Percentiles rank a stretch among this genome's conserved stretches.
Conservation (phyloP, 2,329 filamentous ascomycete species). For the Ceratocystis harringtonii region DNA sequence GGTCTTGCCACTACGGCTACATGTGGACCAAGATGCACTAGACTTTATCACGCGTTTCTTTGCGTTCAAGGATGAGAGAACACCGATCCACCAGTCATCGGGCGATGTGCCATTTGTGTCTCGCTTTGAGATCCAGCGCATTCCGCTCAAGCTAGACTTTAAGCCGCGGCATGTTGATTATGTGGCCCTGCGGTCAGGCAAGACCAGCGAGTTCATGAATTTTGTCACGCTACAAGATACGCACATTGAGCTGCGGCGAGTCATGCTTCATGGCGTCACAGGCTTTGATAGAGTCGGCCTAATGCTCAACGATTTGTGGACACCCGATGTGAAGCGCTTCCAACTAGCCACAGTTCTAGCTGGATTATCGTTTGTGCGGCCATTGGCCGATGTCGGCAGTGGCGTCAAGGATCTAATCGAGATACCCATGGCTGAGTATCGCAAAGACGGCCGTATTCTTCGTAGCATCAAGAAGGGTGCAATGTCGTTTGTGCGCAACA, state of each 20-base stretch:
- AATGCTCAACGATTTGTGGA: conserved; percentile 92
- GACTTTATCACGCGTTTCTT: conserved; percentile 98
- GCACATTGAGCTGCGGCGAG: conserved; percentile 70
- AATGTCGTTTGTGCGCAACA: conserved; percentile 78
- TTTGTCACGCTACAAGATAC: conserved; percentile 85
- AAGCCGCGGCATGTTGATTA: conserved; percentile 98
- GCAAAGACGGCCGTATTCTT: conserved; percentile 82
- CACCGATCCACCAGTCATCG: conserved; percentile 39
- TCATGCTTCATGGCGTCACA: conserved; percentile 80
- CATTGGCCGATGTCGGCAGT: conserved; percentile 77
- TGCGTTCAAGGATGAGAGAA: conserved; percentile 76
- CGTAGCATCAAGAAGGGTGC: conserved; percentile 87
- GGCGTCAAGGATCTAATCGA: conserved; percentile 77
- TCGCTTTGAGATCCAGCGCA: conserved; percentile 68
- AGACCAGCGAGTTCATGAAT: conserved; percentile 97
- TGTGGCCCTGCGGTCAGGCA: conserved; percentile 75
- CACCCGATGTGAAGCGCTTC: conserved; percentile 75
- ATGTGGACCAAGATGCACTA: conserved; percentile 92
- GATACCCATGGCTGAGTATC: conserved; percentile 82
- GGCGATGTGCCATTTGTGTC: conserved; percentile 77
- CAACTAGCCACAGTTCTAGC: conserved; percentile 81
- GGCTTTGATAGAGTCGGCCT: conserved; percentile 84
- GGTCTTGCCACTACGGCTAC: conserved; percentile 70
- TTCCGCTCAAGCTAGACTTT: conserved; percentile 78
- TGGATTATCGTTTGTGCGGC: conserved; percentile 77